A percentile compares a stretch with the other conserved stretches of the same genome.
phyloP scores from a whole-genome alignment of 208 protist species.

The Crithidia brevicula region DNA sequence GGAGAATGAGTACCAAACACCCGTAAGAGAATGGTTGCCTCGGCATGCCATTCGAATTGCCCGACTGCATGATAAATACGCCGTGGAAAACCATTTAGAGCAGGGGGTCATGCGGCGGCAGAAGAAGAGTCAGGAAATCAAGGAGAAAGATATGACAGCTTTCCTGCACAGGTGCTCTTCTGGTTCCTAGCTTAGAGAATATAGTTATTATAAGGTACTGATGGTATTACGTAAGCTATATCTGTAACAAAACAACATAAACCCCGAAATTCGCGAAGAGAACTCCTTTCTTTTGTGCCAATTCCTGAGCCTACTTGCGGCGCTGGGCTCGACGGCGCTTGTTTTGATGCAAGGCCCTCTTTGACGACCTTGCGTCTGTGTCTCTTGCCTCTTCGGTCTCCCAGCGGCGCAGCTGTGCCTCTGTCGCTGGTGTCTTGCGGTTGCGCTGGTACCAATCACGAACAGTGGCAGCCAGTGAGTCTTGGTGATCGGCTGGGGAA shows the following conservation, averaged over 20 bases:
- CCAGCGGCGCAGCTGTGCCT: conserved; percentile 50
- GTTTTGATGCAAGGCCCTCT: conserved; percentile 49
- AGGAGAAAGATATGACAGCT: too few species aligned
- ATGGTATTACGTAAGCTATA: neutral
- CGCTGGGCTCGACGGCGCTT: conserved; percentile 21
- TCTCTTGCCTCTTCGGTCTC: conserved; percentile 42
- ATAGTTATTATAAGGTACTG: too few species aligned
- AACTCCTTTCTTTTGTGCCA: neutral
- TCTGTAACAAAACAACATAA: conserved; percentile 23
- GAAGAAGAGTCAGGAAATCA: too few species aligned
- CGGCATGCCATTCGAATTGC: too few species aligned
- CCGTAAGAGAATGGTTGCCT: too few species aligned
- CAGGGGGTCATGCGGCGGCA: too few species aligned
- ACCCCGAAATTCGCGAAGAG: neutral
- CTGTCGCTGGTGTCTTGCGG: conserved; percentile 50
- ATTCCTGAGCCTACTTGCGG: conserved; percentile 3
- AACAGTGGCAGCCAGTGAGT: conserved; percentile 71
- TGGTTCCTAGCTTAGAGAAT: too few species aligned
- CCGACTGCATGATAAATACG: too few species aligned
- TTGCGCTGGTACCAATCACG: conserved; percentile 80
- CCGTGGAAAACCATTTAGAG: too few species aligned
- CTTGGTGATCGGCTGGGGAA: conserved; percentile 70
- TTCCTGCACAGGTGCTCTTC: too few species aligned
- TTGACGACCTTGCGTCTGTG: conserved; percentile 37
- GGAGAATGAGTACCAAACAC: too few species aligned